Conservation (phyloP, 1,139 yeast species). For the Scheffersomyces parashehatae region DNA sequence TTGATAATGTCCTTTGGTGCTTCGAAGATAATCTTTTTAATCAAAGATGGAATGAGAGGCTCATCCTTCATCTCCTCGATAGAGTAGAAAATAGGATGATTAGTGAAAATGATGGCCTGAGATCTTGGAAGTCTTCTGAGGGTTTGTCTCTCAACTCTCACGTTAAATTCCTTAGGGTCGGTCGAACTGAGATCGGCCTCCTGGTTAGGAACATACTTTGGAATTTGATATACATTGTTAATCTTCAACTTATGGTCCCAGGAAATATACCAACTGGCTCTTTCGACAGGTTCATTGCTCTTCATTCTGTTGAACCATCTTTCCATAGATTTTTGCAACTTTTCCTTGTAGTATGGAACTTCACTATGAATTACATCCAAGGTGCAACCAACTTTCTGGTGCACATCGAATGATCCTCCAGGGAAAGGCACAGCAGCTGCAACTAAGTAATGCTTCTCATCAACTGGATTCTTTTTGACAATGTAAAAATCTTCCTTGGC, state of each 20-base stretch:
- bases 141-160: constrained; percentile 61
- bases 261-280: constrained; percentile 76
- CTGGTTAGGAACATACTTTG: constrained; percentile 28
- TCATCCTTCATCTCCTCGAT: constrained; percentile 79
- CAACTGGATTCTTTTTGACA: constrained; percentile 53
- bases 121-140: constrained; percentile 50
- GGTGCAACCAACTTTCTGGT: constrained; percentile 57
- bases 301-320: constrained; percentile 67
- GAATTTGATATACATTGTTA: constrained; percentile 55
- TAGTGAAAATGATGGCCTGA: constrained; percentile 53
- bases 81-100: constrained; percentile 70
- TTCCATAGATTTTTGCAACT: constrained; percentile 71
- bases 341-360: constrained; percentile 71
- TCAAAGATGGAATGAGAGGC: constrained; percentile 67
- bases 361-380: constrained; percentile 66
- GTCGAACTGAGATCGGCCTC: constrained; percentile 34
- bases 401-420: constrained; percentile 70
- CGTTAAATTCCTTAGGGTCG: constrained; percentile 49
- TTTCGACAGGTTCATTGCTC: constrained; percentile 62
- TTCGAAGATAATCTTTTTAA: constrained; percentile 61
- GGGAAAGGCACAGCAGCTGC: constrained; percentile 82
- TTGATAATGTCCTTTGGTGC: constrained; percentile 66
- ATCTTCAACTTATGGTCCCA: constrained; percentile 66
- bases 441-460: constrained; percentile 61
- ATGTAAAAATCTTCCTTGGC: constrained; percentile 76